Evolutionary conservation across 305 asterid genomes (phyloP).

Genomic region (Striga hermonthica): DNA sequence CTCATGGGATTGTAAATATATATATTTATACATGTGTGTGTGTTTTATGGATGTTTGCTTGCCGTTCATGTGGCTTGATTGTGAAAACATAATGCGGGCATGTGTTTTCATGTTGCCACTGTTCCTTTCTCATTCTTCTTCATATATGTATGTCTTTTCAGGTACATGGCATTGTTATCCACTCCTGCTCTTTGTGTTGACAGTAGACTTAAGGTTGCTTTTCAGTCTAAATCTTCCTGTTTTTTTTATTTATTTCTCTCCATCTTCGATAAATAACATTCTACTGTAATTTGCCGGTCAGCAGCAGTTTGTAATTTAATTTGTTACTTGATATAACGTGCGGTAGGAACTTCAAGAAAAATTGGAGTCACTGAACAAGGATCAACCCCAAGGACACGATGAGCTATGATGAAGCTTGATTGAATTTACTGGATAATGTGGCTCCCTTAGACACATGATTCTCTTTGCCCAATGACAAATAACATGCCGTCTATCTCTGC

Average conservation of each 20-base stretch:
- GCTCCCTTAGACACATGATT: too few relatives aligned
- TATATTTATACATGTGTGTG: neutral
- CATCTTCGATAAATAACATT: too few relatives aligned
- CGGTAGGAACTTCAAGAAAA: constrained; percentile 73
- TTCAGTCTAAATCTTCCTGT: neutral
- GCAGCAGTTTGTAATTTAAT: neutral
- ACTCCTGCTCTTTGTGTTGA: constrained; percentile 85
- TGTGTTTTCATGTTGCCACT: too few relatives aligned
- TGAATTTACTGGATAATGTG: too few relatives aligned
- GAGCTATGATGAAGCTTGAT: constrained; percentile 21
- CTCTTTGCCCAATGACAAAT: too few relatives aligned
- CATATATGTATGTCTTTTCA: constrained; percentile 36
- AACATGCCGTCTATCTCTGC: too few relatives aligned
- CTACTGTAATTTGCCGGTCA: neutral
- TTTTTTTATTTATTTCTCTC: neutral
- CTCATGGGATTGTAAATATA: too few relatives aligned
- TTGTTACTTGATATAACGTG: constrained; percentile 16
- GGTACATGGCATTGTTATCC: constrained; percentile 70
- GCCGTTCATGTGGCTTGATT: constrained; percentile 6
- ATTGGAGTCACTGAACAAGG: constrained; percentile 54
- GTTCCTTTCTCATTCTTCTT: constrained; percentile 20
- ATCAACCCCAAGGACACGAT: constrained; percentile 63
- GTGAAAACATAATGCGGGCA: neutral
- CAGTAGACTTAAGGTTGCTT: constrained; percentile 63
- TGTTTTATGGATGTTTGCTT: neutral